These are phyloP conservation scores for Stromatinia cepivora DNA, from an alignment of 2,329 filamentous ascomycete species.

Conservation along the genomic window DNA sequence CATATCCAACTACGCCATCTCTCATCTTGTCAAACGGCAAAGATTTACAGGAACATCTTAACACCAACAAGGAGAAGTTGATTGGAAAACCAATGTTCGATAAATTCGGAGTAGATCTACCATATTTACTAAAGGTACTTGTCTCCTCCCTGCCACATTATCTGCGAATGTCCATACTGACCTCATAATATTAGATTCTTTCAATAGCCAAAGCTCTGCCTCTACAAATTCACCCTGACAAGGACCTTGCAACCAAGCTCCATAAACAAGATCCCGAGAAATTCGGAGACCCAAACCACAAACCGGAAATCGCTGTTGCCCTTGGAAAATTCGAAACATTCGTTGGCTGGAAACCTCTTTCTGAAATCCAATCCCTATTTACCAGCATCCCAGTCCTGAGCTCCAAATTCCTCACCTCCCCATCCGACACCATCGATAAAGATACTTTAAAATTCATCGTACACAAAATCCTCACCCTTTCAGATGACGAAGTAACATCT, in stretches of 20 bases:
- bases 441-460: conserved; percentile 55
- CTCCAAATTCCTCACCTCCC: conserved; percentile 29
- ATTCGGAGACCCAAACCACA: conserved; percentile 71
- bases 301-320: conserved; percentile 76
- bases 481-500: conserved; percentile 47
- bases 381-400: conserved; percentile 34
- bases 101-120: conserved; percentile 64
- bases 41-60: conserved; percentile 63
- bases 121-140: conserved; percentile 67
- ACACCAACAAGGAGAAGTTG: conserved; percentile 60
- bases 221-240: conserved; percentile 74
- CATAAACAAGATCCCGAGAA: conserved; percentile 63
- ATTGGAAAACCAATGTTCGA: conserved; percentile 62
- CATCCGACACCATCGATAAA: conserved; percentile 51
- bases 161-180: conserved; percentile 22
- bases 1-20: conserved; percentile 70
- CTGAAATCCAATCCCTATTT: conserved; percentile 59
- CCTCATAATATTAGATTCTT: conserved; percentile 51
- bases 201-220: conserved; percentile 75
- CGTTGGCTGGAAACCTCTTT: conserved; percentile 69
- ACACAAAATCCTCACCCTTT: conserved; percentile 45
- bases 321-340: conserved; percentile 73
- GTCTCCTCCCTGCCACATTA: background rate
- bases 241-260: conserved; percentile 62
- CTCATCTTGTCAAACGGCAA: conserved; percentile 62